A percentile compares a stretch with the other conserved stretches of the same genome.
Evolutionary conservation across 768 basidiomycete species (phyloP).

Genomic region (Lentinula aciculospora): DNA sequence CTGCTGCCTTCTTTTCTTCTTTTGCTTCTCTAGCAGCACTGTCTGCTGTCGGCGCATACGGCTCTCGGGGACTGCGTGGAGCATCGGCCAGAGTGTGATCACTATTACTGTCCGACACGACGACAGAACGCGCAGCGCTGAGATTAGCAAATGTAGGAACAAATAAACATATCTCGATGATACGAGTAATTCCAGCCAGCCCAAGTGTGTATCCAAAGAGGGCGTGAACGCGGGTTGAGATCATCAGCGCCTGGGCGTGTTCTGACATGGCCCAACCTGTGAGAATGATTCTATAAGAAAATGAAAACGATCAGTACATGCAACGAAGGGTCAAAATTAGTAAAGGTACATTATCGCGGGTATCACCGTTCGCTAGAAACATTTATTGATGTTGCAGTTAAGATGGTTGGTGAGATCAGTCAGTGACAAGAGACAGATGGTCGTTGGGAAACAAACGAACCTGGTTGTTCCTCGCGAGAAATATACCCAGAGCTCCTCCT

Average conservation of each 20-base stretch:
- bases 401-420: neutral
- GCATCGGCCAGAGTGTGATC: slow-evolving; percentile 60
- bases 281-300: slow-evolving; percentile 68
- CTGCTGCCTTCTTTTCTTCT: slow-evolving; percentile 29
- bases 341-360: slow-evolving; percentile 69
- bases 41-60: slow-evolving; percentile 1
- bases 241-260: slow-evolving; percentile 78
- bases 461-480: slow-evolving; percentile 73
- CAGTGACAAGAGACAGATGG: slow-evolving; percentile 1
- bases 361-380: slow-evolving; percentile 67
- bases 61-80: slow-evolving; percentile 10
- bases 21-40: slow-evolving; percentile 4
- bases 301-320: neutral
- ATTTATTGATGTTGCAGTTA: neutral
- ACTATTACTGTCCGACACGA: slow-evolving; percentile 39
- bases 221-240: slow-evolving; percentile 81
- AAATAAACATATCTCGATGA: slow-evolving; percentile 84
- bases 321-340: neutral
- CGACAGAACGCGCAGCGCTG: slow-evolving; percentile 7
- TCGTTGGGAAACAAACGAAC: slow-evolving; percentile 26
- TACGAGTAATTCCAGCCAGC: slow-evolving; percentile 73
- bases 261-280: slow-evolving; percentile 95
- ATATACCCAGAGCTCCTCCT: slow-evolving; percentile 86
- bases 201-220: slow-evolving; percentile 85
- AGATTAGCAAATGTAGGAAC: slow-evolving; percentile 24